Conservation (phyloP, 2,329 filamentous ascomycete species). For the Incumbomyces delicatus region DNA sequence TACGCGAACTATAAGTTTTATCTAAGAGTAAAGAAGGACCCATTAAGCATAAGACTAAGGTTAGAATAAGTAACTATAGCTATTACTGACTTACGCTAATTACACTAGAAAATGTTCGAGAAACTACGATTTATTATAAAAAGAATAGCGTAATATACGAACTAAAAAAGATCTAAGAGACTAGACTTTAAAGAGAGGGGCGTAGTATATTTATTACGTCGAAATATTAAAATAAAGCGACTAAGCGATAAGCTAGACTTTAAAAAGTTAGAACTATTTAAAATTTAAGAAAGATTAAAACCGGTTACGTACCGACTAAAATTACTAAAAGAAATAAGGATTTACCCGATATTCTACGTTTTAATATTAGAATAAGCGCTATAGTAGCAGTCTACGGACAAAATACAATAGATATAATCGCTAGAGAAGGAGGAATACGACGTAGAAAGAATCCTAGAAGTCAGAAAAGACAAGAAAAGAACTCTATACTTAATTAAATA, state of each 20-base stretch:
- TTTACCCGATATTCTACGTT: slow-evolving; percentile 10
- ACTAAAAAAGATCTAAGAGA: slow-evolving; percentile 9
- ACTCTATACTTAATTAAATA: too few species aligned
- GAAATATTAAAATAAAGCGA: slow-evolving; percentile 13
- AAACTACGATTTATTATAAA: slow-evolving; percentile 6
- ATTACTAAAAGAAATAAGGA: slow-evolving; percentile 8
- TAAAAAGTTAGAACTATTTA: slow-evolving; percentile 9
- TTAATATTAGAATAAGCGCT: slow-evolving; percentile 6
- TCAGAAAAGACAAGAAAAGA: background rate
- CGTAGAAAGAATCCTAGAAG: background rate
- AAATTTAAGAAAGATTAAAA: slow-evolving; percentile 9
- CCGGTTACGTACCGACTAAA: slow-evolving; percentile 7
- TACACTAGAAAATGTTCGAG: slow-evolving; percentile 6
- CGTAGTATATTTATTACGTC: slow-evolving; percentile 8
- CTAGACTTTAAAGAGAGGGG: slow-evolving; percentile 3
- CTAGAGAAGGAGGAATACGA: background rate
- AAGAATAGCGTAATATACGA: slow-evolving; percentile 3
- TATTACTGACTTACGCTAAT: background rate
- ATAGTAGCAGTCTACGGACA: background rate
- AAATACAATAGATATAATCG: background rate
- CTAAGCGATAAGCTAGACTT: slow-evolving; percentile 10
- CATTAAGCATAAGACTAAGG: background rate
- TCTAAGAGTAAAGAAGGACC: slow-evolving; percentile 1
- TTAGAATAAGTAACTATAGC: background rate
- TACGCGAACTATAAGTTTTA: slow-evolving; percentile 9